phyloP scores from a whole-genome alignment of 1,284 basidiomycete genomes.

The Polyporus tsugae region DNA sequence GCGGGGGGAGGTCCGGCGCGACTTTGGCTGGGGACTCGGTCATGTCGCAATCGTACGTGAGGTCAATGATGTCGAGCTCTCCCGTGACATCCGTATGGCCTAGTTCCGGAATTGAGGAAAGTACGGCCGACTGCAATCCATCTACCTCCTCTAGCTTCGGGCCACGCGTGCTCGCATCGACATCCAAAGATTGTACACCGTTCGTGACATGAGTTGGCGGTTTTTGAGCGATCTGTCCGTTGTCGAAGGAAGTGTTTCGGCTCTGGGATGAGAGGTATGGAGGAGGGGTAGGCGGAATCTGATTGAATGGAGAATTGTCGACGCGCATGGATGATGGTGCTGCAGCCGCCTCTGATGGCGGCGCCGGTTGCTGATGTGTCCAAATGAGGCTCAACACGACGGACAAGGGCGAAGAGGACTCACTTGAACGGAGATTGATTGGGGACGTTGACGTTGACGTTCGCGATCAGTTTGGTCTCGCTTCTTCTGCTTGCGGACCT shows the following conservation, averaged over 20 bases:
- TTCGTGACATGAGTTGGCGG: background rate
- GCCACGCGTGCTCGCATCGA: background rate
- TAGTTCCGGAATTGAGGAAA: constrained; percentile 14
- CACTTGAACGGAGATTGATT: background rate
- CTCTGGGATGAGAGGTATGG: background rate
- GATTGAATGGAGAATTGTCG: background rate
- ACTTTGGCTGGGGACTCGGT: constrained; percentile 13
- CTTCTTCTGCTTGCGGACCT: background rate
- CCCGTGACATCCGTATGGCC: background rate
- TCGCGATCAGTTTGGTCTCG: background rate
- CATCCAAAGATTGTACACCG: background rate
- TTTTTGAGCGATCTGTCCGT: background rate
- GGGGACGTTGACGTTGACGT: background rate
- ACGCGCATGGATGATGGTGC: background rate
- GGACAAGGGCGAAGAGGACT: background rate
- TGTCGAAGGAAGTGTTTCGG: background rate
- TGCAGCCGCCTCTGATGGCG: constrained; percentile 2
- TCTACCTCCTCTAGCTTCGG: constrained; percentile 12
- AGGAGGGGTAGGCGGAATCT: background rate
- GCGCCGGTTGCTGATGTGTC: background rate
- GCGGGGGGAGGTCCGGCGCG: constrained; percentile 9
- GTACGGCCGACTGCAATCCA: background rate
- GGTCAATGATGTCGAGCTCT: constrained; percentile 22
- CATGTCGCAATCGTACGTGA: constrained; percentile 11
- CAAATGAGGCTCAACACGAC: background rate